These are phyloP conservation scores for Zygotorulaspora mrakii DNA, from an alignment of 1,139 yeast genomes.

Conservation along the genomic window DNA sequence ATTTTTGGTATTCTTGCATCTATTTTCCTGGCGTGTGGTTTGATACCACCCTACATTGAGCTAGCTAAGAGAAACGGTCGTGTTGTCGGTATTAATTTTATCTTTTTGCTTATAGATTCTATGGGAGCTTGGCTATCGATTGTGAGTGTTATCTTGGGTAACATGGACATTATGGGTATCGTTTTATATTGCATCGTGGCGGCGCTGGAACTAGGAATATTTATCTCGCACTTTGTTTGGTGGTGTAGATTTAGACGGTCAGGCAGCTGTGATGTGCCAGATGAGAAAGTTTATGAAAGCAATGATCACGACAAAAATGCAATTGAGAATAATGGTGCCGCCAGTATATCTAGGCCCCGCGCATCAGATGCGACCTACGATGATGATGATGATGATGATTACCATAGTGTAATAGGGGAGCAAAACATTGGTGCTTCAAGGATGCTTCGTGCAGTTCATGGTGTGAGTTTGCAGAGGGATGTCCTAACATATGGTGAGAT, in stretches of 20 bases:
- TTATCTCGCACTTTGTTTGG: conserved; percentile 69
- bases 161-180: conserved; percentile 72
- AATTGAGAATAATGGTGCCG: neutral
- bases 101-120: conserved; percentile 74
- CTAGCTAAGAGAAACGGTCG: conserved; percentile 72
- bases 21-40: conserved; percentile 67
- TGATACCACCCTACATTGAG: conserved; percentile 87
- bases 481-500: neutral
- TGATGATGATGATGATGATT: conserved; percentile 1
- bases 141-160: conserved; percentile 58
- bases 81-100: conserved; percentile 83
- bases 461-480: conserved; percentile 6
- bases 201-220: conserved; percentile 72
- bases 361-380: neutral
- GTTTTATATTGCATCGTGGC: conserved; percentile 69
- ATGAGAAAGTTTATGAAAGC: neutral
- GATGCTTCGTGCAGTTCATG: conserved; percentile 7
- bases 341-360: neutral
- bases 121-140: conserved; percentile 77
- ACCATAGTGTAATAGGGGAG: neutral
- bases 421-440: neutral
- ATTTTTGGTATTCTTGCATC: conserved; percentile 80
- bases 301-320: neutral
- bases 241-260: conserved; percentile 49
- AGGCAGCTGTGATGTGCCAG: neutral